Conservation (phyloP, 306 rosid species). For the Trifolium pratense region DNA sequence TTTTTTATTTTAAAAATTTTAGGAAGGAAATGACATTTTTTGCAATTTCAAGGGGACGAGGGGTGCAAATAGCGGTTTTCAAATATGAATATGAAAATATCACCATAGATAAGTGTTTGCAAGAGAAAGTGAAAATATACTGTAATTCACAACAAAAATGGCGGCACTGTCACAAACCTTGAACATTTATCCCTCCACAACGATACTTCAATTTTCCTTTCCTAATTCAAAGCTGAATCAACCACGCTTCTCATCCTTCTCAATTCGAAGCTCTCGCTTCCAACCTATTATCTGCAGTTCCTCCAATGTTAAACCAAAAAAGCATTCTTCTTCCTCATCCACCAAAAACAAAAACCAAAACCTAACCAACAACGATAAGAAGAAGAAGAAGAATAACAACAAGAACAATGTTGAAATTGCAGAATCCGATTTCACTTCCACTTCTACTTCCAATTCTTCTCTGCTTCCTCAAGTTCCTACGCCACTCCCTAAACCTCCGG, state of each 20-base stretch:
- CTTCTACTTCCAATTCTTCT: slow-evolving; percentile 40
- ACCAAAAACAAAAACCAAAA: not conserved
- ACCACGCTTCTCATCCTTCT: slow-evolving; percentile 18
- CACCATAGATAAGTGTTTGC: not conserved
- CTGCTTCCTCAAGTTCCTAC: slow-evolving; percentile 45
- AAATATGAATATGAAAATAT: too few relatives aligned
- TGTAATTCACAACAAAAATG: slow-evolving; percentile 30
- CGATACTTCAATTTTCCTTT: not conserved
- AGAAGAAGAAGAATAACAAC: not conserved
- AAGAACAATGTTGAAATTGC: not conserved
- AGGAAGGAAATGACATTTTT: too few relatives aligned
- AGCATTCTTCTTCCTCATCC: slow-evolving; percentile 26
- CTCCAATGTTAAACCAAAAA: slow-evolving; percentile 33
- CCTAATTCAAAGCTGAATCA: slow-evolving; percentile 12
- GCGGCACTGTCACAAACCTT: slow-evolving; percentile 25
- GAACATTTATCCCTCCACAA: slow-evolving; percentile 28
- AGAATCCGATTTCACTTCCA: slow-evolving; percentile 22
- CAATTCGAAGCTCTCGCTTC: slow-evolving; percentile 12
- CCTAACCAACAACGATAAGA: not conserved
- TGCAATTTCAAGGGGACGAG: too few relatives aligned
- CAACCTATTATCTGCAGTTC: slow-evolving; percentile 24
- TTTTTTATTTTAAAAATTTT: too few relatives aligned
- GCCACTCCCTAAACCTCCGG: slow-evolving; percentile 80
- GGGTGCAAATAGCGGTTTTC: not conserved
- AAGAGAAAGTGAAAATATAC: not conserved